Percentiles rank a stretch among this genome's conserved stretches.
These are phyloP conservation scores for Leccinum idahoense DNA, from an alignment of 1,284 basidiomycete genomes.

Conservation along the genomic window DNA sequence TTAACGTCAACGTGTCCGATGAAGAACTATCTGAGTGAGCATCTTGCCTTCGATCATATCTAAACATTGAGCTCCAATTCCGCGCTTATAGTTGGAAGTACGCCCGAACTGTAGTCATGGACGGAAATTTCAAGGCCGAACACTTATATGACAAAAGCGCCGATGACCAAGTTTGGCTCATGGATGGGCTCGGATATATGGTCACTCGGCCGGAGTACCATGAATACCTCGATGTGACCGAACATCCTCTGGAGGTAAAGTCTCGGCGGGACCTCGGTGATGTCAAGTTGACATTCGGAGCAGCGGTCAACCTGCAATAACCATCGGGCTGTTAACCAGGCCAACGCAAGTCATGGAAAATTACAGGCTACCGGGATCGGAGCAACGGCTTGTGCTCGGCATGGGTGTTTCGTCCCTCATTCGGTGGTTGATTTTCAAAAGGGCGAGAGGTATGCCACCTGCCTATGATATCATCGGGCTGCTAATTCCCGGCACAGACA, in stretches of 20 bases:
- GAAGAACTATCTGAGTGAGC: background rate
- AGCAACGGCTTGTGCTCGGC: constrained; percentile 14
- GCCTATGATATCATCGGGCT: background rate
- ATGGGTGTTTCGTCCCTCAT: constrained; percentile 18
- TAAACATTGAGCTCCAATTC: background rate
- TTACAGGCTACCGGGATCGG: constrained; percentile 14
- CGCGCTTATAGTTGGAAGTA: constrained; percentile 3
- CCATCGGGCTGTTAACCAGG: constrained; percentile 7
- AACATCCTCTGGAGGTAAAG: background rate
- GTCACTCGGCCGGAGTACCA: background rate
- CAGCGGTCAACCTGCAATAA: constrained; percentile 7
- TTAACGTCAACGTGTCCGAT: constrained; percentile 4
- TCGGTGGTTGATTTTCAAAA: constrained; percentile 6
- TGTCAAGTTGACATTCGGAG: background rate
- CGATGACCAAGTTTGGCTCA: constrained; percentile 5
- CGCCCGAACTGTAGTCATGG: constrained; percentile 1
- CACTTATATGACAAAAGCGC: background rate
- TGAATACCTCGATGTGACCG: background rate
- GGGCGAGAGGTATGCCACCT: constrained; percentile 4
- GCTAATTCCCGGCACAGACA: constrained; percentile 7
- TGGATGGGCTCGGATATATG: constrained; percentile 12
- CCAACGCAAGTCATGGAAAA: background rate
- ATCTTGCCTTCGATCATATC: background rate
- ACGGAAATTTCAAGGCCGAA: constrained; percentile 15
- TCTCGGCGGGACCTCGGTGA: background rate